These are phyloP conservation scores for Alternaria sp. DNA, from an alignment of 2,329 filamentous ascomycete species.

Conservation along the genomic window DNA sequence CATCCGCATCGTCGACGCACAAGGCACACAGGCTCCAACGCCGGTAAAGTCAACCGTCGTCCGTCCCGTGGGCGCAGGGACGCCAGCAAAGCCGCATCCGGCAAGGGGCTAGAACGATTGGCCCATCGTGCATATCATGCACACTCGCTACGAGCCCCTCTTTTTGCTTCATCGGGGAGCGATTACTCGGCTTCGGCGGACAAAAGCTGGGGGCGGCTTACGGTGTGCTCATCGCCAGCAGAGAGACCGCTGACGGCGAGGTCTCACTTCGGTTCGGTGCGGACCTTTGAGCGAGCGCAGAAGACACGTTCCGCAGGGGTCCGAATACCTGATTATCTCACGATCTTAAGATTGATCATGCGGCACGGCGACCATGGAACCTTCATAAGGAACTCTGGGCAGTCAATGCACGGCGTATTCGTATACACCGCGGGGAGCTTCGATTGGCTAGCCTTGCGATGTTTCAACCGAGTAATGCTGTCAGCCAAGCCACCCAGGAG, in stretches of 20 bases:
- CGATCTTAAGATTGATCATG: background rate
- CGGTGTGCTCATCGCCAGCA: background rate
- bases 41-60: constrained; percentile 21
- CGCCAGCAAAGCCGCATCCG: constrained; percentile 19
- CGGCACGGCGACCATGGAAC: background rate
- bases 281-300: background rate
- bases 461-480: constrained; percentile 5
- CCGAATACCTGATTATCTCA: constrained; percentile 1
- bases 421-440: background rate
- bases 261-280: background rate
- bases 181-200: constrained; percentile 12
- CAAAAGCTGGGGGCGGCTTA: constrained; percentile 14
- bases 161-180: constrained; percentile 18
- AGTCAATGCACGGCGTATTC: constrained; percentile 3
- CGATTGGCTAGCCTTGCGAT: constrained; percentile 11
- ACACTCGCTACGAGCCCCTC: constrained; percentile 15
- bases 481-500: background rate
- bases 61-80: constrained; percentile 22
- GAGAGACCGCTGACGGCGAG: background rate
- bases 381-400: background rate
- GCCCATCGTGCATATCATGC: constrained; percentile 19
- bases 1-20: constrained; percentile 26
- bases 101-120: constrained; percentile 18
- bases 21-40: constrained; percentile 18
- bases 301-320: constrained; percentile 4